A percentile compares a stretch with the other conserved stretches of the same genome.
These are phyloP conservation scores for Austroboletus novae-zelandiae DNA, from an alignment of 1,284 basidiomycete genomes.

Conservation along the genomic window DNA sequence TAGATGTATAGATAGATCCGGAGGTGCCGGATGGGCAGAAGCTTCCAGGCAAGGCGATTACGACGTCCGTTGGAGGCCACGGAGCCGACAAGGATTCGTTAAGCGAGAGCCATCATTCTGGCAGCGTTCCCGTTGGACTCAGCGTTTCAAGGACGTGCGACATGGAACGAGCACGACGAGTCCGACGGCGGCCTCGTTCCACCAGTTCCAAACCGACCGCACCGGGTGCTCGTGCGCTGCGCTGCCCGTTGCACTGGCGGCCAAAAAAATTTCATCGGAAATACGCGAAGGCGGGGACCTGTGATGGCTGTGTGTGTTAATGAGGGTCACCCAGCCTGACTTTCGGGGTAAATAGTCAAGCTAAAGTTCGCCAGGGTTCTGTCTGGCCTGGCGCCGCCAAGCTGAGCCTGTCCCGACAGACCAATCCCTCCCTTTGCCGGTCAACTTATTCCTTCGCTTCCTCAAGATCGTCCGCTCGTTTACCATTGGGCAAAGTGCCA, in stretches of 20 bases:
- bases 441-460: conserved; percentile 9
- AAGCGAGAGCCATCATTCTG: conserved; percentile 7
- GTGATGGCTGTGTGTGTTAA: conserved; percentile 40
- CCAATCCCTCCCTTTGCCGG: conserved; percentile 15
- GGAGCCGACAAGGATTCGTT: conserved; percentile 26
- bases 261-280: conserved; percentile 36
- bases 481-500: conserved; percentile 29
- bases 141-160: too few relatives aligned
- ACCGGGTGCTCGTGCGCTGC: not conserved
- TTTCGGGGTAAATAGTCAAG: conserved; percentile 33
- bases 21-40: conserved; percentile 13
- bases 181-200: too few relatives aligned
- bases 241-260: not conserved
- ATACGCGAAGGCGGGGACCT: conserved; percentile 39
- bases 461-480: conserved; percentile 29
- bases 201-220: too few relatives aligned
- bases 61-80: conserved; percentile 15
- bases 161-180: too few relatives aligned
- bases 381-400: conserved; percentile 30
- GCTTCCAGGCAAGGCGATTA: conserved; percentile 17
- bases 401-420: conserved; percentile 27
- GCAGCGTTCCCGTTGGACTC: not conserved
- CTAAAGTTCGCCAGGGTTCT: conserved; percentile 34
- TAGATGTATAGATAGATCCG: conserved; percentile 19
- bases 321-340: conserved; percentile 30